Evolutionary conservation across 2,329 filamentous ascomycete genomes (phyloP), one percentile per base, ranked within the genome.

Genomic region (Westerdykella sp.): DNA sequence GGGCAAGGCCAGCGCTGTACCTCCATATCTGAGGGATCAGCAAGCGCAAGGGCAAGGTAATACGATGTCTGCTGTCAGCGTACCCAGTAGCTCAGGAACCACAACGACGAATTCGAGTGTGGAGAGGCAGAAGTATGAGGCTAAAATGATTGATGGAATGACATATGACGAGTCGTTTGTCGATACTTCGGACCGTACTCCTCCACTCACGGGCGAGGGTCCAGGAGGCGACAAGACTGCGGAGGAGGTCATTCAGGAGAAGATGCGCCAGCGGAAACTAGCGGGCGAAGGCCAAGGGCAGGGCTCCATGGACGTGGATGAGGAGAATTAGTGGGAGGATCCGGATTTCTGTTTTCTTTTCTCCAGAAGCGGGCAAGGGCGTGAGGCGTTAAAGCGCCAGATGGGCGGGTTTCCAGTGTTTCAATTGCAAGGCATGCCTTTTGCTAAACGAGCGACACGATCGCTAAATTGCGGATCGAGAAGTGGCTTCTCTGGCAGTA

Each of bases 221-320:
- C 44, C 59, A 21, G 54, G 58, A 46, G 62, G 63, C 14, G 60
- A 63, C 23, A 80, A 85, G 50, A 72, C 80, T 13, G 80, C 83
- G 5, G 83, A 86, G 66, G 73, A 79, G 45, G 81, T 84, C 44
- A 65, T 85, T 46, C 75, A 77, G 44, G 79, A 83, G 54, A 73
- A 57, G 48, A 57, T 65, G 55, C 51, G 53, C 28, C 60, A 64
- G 40, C 57, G 51, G 15, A 50, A 60, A 37, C 40, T 31, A 5
- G 37, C 30, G 16, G 42, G 37, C 32, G 32, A 35, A 11, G 32
- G 30, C 30, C 30, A 18, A 13, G 16, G 32, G 25, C 25, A 28
- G 25, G 25, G 25, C 25, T 35, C 32, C 32, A 35, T 35, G 32
- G 12, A 35, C 16, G 32, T 35, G 6, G 32, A 35, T 18, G 15